Conservation (phyloP, 805 yeast species). For the Ogataea paradorogensis region DNA sequence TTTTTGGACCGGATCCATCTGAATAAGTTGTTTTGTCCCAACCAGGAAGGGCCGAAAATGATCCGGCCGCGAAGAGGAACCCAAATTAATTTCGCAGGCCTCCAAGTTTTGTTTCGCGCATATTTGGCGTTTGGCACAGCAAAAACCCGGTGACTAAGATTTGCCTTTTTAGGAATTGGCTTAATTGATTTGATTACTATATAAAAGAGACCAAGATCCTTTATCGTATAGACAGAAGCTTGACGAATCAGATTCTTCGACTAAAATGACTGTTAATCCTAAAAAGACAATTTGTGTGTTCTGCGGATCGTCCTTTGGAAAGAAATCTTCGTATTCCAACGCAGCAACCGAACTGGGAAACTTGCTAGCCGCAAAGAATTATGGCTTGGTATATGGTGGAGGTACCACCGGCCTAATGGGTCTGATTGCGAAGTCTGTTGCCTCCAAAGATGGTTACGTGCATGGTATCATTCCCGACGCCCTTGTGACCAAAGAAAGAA, state of each 20-base stretch:
- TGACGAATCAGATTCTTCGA: not conserved
- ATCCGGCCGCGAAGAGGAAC: slow-evolving; percentile 1
- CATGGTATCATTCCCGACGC: slow-evolving; percentile 83
- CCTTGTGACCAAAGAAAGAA: slow-evolving; percentile 64
- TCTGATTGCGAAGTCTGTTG: slow-evolving; percentile 59
- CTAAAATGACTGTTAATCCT: slow-evolving; percentile 19
- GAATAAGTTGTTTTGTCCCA: not conserved
- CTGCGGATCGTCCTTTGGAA: slow-evolving; percentile 78
- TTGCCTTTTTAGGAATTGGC: slow-evolving; percentile 6
- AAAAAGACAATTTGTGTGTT: slow-evolving; percentile 64
- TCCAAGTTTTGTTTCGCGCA: not conserved
- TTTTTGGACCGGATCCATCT: slow-evolving; percentile 1
- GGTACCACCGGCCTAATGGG: slow-evolving; percentile 87
- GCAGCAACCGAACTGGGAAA: slow-evolving; percentile 58
- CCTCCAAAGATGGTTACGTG: slow-evolving; percentile 59
- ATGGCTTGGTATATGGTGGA: slow-evolving; percentile 87
- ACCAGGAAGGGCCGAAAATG: slow-evolving; percentile 10
- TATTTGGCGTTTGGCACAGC: slow-evolving; percentile 4
- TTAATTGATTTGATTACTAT: not conserved
- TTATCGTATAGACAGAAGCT: not conserved
- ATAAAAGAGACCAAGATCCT: not conserved
- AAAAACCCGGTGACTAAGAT: slow-evolving; percentile 7
- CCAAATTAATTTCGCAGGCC: not conserved
- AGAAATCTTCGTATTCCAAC: slow-evolving; percentile 42
- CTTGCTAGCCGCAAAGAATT: slow-evolving; percentile 50